These are phyloP conservation scores for Rehmannia glutinosa DNA, from an alignment of 257 asterid species.

Conservation along the genomic window DNA sequence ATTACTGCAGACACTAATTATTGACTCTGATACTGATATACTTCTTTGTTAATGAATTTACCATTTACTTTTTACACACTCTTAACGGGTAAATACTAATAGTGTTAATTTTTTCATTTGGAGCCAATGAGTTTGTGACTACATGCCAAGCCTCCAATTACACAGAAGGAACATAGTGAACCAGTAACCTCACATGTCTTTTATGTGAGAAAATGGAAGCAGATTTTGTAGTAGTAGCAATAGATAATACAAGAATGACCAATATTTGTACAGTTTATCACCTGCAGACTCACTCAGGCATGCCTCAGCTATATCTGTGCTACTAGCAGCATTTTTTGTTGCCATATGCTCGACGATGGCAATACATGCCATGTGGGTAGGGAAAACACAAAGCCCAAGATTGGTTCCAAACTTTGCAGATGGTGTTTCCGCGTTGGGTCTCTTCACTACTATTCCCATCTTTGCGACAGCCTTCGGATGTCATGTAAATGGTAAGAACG, in stretches of 20 bases:
- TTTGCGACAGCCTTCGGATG: constrained; percentile 96
- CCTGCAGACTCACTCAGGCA: constrained; percentile 85
- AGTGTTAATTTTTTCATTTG: background rate
- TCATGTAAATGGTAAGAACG: constrained; percentile 72
- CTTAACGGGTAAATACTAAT: no score
- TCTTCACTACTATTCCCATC: constrained; percentile 88
- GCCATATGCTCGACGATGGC: constrained; percentile 83
- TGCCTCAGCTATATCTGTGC: constrained; percentile 85
- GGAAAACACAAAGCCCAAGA: constrained; percentile 59
- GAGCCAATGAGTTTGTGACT: background rate
- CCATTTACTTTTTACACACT: no score
- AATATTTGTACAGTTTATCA: constrained; percentile 27
- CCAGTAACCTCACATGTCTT: no score
- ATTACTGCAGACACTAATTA: no score
- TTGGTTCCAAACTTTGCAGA: constrained; percentile 61
- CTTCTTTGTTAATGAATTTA: no score
- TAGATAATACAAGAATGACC: constrained; percentile 16
- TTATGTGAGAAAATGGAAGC: background rate
- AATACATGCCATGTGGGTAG: constrained; percentile 62
- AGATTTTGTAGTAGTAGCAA: background rate
- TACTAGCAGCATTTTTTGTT: constrained; percentile 81
- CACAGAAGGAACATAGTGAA: background rate
- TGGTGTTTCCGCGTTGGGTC: constrained; percentile 51
- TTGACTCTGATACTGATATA: no score
- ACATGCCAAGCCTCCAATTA: background rate